Evolutionary conservation across 768 basidiomycete genomes (phyloP), one percentile per base, ranked within the genome.

Genomic region (Coprinopsis cinerea): DNA sequence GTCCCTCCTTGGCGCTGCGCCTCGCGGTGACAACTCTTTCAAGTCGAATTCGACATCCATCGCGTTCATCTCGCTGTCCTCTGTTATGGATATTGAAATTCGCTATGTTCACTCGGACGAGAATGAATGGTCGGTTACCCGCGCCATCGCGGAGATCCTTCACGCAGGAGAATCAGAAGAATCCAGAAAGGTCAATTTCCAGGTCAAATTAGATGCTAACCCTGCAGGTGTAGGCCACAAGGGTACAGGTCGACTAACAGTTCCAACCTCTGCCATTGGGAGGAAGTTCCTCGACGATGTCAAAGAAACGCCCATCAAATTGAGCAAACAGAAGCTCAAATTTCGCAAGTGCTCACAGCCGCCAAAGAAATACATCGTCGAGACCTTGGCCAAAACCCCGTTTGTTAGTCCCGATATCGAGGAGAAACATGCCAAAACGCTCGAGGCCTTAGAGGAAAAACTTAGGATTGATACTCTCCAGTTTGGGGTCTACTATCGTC

Each of bases 391-490:
- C 44, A 83, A 79, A 59, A 78, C 79, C 0, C 77, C 72, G 0
- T 85, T 75, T 53, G 66, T 80, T 14, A 62, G 78, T 52, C 81
- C 83, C 0, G 69, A 75, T 23, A 68, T 74, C 2, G 81, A 78
- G 43, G 73, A 76, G 60, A 70, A 77, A 36, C 77, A 71, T 47
- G 61, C 67, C 46, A 44, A 61, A 23, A 84, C 67, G 32, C 57
- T 80, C 9, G 57, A 61, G 22, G 62, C 70, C 2, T 67, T 85
- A 10, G 60, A 73, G 14, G 64, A 73, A 5, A 68, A 67, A 10
- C 65, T 88, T 20, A 78, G 82, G 25, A 68, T 90, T 10, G 71
- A 77, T 48, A 67, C 69, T 7, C 67, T 90, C 35, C 88, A 90
- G 62, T 82, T 89, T 53, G 88, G 88, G 20, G 55, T 76, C 26